Evolutionary conservation across 805 yeast genomes (phyloP), one percentile per base, ranked within the genome.

Genomic region (Sugiyamaella floridensis): DNA sequence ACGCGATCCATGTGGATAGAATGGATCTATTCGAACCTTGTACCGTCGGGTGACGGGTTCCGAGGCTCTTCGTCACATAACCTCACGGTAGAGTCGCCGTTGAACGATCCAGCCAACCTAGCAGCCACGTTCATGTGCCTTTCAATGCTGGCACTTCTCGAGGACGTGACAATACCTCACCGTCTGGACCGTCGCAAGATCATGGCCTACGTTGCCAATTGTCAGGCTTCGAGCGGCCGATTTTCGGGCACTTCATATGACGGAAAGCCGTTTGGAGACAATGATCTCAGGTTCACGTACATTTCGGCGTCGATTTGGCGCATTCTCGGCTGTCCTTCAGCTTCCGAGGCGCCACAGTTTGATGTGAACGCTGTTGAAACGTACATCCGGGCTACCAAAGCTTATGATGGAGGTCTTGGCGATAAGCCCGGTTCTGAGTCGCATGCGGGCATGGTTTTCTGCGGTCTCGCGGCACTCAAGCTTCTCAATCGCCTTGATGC

Each of bases 391-490:
- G 61, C 69, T 9, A 63, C 72, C 40, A 69, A 74, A 32, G 50
- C 55, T 8, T 75, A 67, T 58, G 81, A 78, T 60, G 97, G 97
- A 1, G 97, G 96, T 0, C 67, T 87, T 45, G 85, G 90, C 4
- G 76, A 77, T 20, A 45, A 55, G 7, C 66, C 70, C 3, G 62
- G 64, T 40, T 68, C 73, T 12, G 99, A 92, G 66, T 74, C 89
- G 2, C 97, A 92, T 68, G 82, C 89, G 7, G 99, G 98, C 0
- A 75, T 86, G 54, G 85, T 96, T 0, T 92, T 81, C 62, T 90
- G 97, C 69, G 96, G 86, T 0, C 60, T 90, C 20, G 85, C 85
- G 0, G 67, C 86, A 1, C 71, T 89, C 52, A 62, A 65, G 34
- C 58, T 86, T 43, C 60, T 75, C 4, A 71, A 63, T 4, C 54